Evolutionary conservation across 1,139 yeast genomes (phyloP), one percentile per base, ranked within the genome.

Genomic region (Yamadazyma blattariae): DNA sequence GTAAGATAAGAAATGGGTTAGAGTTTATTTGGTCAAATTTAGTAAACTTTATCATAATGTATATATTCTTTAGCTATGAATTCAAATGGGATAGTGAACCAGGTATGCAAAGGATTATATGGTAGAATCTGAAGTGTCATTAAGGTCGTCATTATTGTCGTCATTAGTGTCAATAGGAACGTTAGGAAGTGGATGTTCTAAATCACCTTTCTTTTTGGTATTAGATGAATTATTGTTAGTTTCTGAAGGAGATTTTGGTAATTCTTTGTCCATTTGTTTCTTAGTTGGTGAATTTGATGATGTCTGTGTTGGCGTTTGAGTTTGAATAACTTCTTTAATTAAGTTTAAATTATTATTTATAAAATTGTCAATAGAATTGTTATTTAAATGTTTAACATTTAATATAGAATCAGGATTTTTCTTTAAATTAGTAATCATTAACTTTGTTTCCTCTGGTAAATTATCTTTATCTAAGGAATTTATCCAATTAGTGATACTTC

Each of bases 81-180:
- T 87, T 90, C 50, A 49, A 56, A 9, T 90, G 97, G 97, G 61
- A 56, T 2, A 67, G 74, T 41, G 83, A 83, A 46, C 67, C 77
- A 1, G 69, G 65, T 1, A 53, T 71, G 12, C 96, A 89, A 59
- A 74, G 97, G 48, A 87, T 92, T 42, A 88, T 90, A 52, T 92
- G 97, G 97, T 90, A 61, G 32, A 9, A 23, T 27, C 25, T 20
- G 13, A 24, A 7, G 31, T 24, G 28, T 33, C 32, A 19, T 33
- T 27, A 17, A 12, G 12, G 24, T 19, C 25, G 21, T 29, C 16
- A 29, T 22, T 27, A 19, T 10, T 7, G 22, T 23, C 6, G n/a
- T 8, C 7, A n/a, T 12, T 17, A 7, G 12, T 21, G 27, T 17
- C 33, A 16, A 5, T 17, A 5, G 19, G 19, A 17, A 17, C 7